Base-by-base conservation (phyloP, 208 protist genomes). In the Leishmania braziliensis region DNA sequence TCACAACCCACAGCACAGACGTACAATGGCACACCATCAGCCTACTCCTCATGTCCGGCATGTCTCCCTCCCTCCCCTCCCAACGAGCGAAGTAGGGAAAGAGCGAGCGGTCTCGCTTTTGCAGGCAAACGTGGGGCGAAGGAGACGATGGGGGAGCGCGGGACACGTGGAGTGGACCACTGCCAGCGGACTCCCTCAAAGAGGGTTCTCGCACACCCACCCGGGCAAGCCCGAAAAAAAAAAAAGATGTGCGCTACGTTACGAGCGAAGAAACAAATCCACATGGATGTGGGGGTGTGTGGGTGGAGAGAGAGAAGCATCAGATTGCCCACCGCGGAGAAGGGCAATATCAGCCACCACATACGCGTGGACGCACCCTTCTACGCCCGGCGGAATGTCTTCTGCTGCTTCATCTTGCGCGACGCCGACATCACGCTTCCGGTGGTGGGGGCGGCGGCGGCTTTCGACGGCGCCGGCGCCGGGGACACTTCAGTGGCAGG, bases 331-430 rank as follows among this genome's bases (percentile, higher is more conserved):
- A 23, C 16, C 36, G 5, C 20, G 5, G 29, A 70, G 29, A 39
- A 26, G 16, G 36, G 9, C 5, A 39, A 46, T 36, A n/a, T 18
- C 62, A 39, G 29, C 65, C 14, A 48, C 29, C 29, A 18, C 56
- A 62, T n/a, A 18, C 36, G 16, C 60, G 12, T 66, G 5, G 3
- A 18, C 26, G 20, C 18, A 48, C 46, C 33, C 23, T 36, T 39
- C 46, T 79, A 69, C 5, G 39, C 58, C 33, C 29, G 60, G 33
- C 82, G 82, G 43, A 79, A 33, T 51, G 71, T 79, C 72, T 79
- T 85, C 82, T 81, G 74, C 60, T 69, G 77, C 77, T 75, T 81
- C 77, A 85, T 26, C 72, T 81, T 81, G 33, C 65, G 82, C 33
- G 77, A 79, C 29, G 82, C 82, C 1, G 82, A 68, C 10, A 20